These are phyloP conservation scores for Quambalaria eucalypti DNA, from an alignment of 1,284 basidiomycete genomes.

Conservation along the genomic window DNA sequence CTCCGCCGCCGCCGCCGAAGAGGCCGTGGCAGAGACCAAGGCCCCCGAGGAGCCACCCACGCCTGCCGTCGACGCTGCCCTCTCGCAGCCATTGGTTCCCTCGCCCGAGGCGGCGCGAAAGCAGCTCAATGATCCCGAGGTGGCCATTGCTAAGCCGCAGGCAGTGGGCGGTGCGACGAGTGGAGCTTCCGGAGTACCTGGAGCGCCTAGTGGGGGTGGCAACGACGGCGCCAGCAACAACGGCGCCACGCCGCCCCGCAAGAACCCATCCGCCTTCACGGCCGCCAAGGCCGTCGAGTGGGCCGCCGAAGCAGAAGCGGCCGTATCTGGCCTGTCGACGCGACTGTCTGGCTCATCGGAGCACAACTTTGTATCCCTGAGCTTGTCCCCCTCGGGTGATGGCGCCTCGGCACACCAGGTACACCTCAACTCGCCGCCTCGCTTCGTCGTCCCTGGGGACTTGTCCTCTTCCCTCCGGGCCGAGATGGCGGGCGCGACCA, in stretches of 20 bases:
- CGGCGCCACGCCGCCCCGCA: not conserved
- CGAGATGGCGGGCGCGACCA: not conserved
- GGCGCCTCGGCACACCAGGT: conserved; percentile 5
- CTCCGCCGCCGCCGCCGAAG: conserved; percentile 1
- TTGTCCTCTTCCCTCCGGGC: not conserved
- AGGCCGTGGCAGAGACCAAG: conserved; percentile 17
- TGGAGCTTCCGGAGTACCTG: not conserved
- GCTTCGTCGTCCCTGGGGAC: conserved; percentile 1
- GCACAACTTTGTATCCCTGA: conserved; percentile 20
- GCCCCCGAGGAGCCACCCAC: conserved; percentile 19
- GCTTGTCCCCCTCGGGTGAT: not conserved
- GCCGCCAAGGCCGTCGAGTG: not conserved
- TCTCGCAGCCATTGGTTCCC: conserved; percentile 20
- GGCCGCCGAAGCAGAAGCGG: conserved; percentile 13
- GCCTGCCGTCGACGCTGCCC: conserved; percentile 7
- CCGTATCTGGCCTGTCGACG: conserved; percentile 16
- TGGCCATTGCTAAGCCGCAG: not conserved
- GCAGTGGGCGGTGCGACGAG: not conserved
- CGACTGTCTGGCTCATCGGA: conserved; percentile 24
- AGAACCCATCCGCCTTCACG: not conserved
- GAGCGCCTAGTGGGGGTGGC: not conserved
- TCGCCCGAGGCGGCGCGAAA: not conserved
- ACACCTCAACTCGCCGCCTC: conserved; percentile 1
- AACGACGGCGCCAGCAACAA: not conserved
- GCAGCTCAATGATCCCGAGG: not conserved